Evolutionary conservation across 2,329 filamentous ascomycete species (phyloP), one percentile per base, ranked within the genome.

Genomic region (Penicillium sp.): DNA sequence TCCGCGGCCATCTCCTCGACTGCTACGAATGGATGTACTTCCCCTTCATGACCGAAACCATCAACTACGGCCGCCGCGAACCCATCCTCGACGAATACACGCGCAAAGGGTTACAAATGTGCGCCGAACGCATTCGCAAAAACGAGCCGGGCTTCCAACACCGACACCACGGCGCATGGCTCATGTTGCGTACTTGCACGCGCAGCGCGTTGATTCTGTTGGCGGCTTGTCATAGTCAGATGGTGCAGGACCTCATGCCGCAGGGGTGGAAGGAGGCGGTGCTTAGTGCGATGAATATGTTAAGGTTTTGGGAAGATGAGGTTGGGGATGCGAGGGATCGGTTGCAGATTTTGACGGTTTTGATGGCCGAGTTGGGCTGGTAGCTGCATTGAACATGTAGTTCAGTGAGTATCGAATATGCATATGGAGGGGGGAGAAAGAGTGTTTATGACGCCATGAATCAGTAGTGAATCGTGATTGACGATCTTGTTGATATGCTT

Each of bases 21-120:
- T 72, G 68, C 56, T 69, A 71, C 42, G 70, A 73, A 56, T 68
- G 67, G 63, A 72, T 73, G 62, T 73, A 72, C 56, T 73, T 69
- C 63, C 68, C 68, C 5, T 72, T 71, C 42, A 62, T 72, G 28
- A 64, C 67, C 1, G 66, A 68, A 40, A 65, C 64, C 6, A 65
- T 72, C 18, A 56, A 68, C 14, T 60, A 65, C 28, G 63, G 63
- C 7, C 58, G 59, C 8, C 59, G 62, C 12, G 59, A 55, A 21
- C 40, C 56, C 16, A 52, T 62, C 16, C 55, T 63, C 46, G 65
- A 67, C 43, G 55, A 63, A 28, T 66, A 66, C 30, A 62, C 61
- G 6, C 59, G 61, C 12, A 73, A 72, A 47, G 68, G 65, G 6
- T 60, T 72, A 3, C 56, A 64, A 14, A 62, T 71, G 21, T 68